Conservation (phyloP, 1,284 basidiomycete genomes). For the Cystobasidium pallidum region DNA sequence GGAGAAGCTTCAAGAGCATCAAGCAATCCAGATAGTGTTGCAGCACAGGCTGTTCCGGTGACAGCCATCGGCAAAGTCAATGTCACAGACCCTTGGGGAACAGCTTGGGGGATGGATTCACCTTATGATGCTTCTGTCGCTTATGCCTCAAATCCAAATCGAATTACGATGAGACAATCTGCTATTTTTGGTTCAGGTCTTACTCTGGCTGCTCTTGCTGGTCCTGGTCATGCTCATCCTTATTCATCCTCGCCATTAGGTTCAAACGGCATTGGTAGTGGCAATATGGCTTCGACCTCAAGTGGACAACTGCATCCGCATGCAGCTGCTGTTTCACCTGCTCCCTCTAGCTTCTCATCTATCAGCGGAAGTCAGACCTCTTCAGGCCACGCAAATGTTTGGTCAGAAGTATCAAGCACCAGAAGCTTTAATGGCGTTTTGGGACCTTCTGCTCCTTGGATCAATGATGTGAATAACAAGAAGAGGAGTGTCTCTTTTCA, state of each 20-base stretch:
- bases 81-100: slow-evolving; percentile 43
- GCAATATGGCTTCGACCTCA: slow-evolving; percentile 1
- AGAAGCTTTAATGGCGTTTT: slow-evolving; percentile 2
- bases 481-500: slow-evolving; percentile 41
- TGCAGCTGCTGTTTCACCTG: slow-evolving; percentile 7
- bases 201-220: slow-evolving; percentile 19
- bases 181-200: slow-evolving; percentile 33
- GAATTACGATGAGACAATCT: slow-evolving; percentile 33
- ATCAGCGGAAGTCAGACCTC: slow-evolving; percentile 1
- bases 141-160: slow-evolving; percentile 26
- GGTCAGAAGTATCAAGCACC: slow-evolving; percentile 37
- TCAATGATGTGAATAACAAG: slow-evolving; percentile 18
- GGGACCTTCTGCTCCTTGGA: slow-evolving; percentile 21
- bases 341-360: slow-evolving; percentile 15
- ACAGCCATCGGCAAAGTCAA: slow-evolving; percentile 35
- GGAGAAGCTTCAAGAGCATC: not conserved
- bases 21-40: slow-evolving; percentile 11
- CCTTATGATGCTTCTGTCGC: slow-evolving; percentile 40
- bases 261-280: not conserved
- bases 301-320: not conserved
- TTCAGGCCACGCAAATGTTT: slow-evolving; percentile 5
- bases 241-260: not conserved
- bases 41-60: slow-evolving; percentile 14
- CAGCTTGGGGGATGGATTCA: slow-evolving; percentile 41
- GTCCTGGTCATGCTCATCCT: not conserved